Evolutionary conservation across 2,329 filamentous ascomycete species (phyloP).

Genomic region (Fusarium sp.): DNA sequence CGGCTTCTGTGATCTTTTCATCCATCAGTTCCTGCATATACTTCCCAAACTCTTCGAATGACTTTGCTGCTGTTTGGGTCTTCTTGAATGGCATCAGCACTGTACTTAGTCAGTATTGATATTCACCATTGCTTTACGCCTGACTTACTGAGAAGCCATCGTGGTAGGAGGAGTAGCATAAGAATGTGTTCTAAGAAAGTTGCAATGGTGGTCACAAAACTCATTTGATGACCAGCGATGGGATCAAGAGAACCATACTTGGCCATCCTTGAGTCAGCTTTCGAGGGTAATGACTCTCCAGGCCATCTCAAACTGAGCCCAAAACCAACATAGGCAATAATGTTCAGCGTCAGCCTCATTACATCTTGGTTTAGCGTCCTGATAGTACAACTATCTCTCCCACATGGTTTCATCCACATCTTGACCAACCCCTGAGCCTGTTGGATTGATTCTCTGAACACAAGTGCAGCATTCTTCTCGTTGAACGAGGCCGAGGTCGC

Average conservation of each 20-base stretch:
- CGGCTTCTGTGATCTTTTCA: constrained; percentile 65
- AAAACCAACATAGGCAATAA: constrained; percentile 77
- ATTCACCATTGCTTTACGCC: not conserved
- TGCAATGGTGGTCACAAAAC: constrained; percentile 73
- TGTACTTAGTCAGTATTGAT: constrained; percentile 39
- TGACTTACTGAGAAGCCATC: constrained; percentile 65
- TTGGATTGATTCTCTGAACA: constrained; percentile 71
- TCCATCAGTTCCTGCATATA: constrained; percentile 79
- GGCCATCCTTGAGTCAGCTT: constrained; percentile 58
- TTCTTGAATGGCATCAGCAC: constrained; percentile 63
- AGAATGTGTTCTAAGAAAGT: constrained; percentile 73
- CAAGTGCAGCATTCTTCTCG: constrained; percentile 78
- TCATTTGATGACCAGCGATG: constrained; percentile 69
- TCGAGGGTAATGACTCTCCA: constrained; percentile 65
- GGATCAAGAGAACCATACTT: constrained; percentile 63
- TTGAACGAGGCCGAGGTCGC: constrained; percentile 79
- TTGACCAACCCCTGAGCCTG: constrained; percentile 73
- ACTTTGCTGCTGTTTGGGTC: constrained; percentile 64
- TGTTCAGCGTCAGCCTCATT: constrained; percentile 70
- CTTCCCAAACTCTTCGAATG: constrained; percentile 72
- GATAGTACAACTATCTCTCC: constrained; percentile 58
- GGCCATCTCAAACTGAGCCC: constrained; percentile 73
- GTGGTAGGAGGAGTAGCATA: constrained; percentile 69
- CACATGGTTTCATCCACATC: constrained; percentile 63
- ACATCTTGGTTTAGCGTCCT: constrained; percentile 71